Conservation (phyloP, 2,329 filamentous ascomycete species). For the Colletotrichum sidae region DNA sequence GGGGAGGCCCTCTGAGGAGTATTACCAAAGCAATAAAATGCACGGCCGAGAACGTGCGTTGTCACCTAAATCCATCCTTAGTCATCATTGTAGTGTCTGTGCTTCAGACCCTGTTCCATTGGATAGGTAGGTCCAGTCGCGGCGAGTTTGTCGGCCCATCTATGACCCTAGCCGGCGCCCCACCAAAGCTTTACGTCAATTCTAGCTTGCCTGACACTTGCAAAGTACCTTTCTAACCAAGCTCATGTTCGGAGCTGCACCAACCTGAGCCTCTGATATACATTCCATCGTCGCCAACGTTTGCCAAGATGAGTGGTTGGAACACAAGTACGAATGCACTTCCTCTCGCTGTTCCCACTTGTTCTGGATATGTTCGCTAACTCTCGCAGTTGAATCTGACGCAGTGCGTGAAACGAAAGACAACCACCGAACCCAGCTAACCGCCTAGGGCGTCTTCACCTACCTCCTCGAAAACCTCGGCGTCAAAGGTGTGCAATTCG, state of each 20-base stretch:
- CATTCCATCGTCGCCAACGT: no score
- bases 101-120: background rate
- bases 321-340: constrained; percentile 77
- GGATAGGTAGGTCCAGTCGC: background rate
- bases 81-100: no score
- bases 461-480: constrained; percentile 92
- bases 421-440: constrained; percentile 8
- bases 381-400: constrained; percentile 82
- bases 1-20: no score
- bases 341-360: constrained; percentile 12
- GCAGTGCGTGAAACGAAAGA: constrained; percentile 73
- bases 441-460: constrained; percentile 87
- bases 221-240: background rate
- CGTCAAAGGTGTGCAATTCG: constrained; percentile 94
- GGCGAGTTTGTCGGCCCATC: constrained; percentile 21
- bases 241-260: background rate
- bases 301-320: constrained; percentile 80
- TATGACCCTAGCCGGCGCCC: constrained; percentile 33
- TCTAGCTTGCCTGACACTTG: background rate
- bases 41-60: no score
- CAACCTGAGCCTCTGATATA: no score
- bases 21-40: no score
- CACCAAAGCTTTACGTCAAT: constrained; percentile 26
- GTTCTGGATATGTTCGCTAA: background rate
- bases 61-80: no score